Conservation (phyloP, 805 yeast species). For the Metschnikowia aberdeeniae region DNA sequence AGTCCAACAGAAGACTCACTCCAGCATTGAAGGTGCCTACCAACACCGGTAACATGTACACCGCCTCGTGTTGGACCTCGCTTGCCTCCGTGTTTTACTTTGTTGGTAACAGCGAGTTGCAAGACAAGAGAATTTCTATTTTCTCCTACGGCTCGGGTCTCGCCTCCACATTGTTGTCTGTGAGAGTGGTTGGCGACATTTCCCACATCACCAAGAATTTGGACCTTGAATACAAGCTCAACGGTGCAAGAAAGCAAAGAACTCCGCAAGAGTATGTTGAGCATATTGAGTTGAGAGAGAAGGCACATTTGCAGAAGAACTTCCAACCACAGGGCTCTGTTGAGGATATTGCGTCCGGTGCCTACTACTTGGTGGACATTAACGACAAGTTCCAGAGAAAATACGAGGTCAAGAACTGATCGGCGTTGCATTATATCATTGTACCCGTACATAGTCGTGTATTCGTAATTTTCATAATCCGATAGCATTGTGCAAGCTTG, state of each 20-base stretch:
- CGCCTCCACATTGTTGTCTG: slow-evolving; percentile 84
- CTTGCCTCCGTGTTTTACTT: slow-evolving; percentile 75
- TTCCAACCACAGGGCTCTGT: slow-evolving; percentile 76
- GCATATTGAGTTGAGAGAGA: slow-evolving; percentile 82
- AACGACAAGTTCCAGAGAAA: slow-evolving; percentile 87
- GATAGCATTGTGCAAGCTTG: neutral
- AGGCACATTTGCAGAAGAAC: slow-evolving; percentile 76
- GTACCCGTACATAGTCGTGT: neutral
- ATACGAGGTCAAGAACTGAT: slow-evolving; percentile 56
- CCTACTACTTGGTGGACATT: slow-evolving; percentile 77
- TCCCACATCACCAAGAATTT: slow-evolving; percentile 59
- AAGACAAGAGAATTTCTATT: slow-evolving; percentile 80
- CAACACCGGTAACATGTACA: slow-evolving; percentile 97
- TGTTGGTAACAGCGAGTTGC: slow-evolving; percentile 69
- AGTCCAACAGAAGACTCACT: slow-evolving; percentile 61
- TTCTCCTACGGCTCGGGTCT: slow-evolving; percentile 98
- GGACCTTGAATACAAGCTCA: slow-evolving; percentile 64
- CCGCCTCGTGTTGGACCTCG: slow-evolving; percentile 88
- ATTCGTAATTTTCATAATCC: too few relatives aligned
- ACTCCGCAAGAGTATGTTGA: slow-evolving; percentile 80
- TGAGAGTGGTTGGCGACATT: slow-evolving; percentile 77
- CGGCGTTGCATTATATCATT: neutral
- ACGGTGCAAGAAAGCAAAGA: slow-evolving; percentile 54
- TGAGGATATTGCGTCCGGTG: slow-evolving; percentile 67
- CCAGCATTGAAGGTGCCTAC: slow-evolving; percentile 88